Conservation (phyloP, 2,329 filamentous ascomycete species). For the Dactylellina leptospora region DNA sequence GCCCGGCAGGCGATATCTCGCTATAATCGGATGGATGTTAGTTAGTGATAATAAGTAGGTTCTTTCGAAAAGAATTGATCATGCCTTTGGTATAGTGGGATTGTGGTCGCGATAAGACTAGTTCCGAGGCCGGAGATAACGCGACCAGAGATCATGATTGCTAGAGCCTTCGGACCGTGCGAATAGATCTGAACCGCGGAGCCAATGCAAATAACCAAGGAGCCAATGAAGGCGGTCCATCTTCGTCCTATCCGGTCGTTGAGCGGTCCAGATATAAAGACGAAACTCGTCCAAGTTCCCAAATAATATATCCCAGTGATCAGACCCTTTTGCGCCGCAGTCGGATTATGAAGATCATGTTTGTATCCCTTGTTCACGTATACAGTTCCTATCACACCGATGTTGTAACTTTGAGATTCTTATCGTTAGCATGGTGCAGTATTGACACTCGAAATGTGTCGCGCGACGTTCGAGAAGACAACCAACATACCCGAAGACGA, state of each 20-base stretch:
- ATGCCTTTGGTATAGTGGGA: constrained; percentile 69
- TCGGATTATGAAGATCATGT: constrained; percentile 63
- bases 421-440: background rate
- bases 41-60: background rate
- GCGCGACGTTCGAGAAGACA: background rate
- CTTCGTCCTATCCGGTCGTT: constrained; percentile 67
- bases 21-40: constrained; percentile 60
- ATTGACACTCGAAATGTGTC: background rate
- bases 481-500: constrained; percentile 66
- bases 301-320: constrained; percentile 69
- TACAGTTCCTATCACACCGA: constrained; percentile 68
- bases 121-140: constrained; percentile 67
- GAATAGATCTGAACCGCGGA: constrained; percentile 64
- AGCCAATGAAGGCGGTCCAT: constrained; percentile 65
- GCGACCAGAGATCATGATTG: constrained; percentile 65
- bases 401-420: constrained; percentile 64
- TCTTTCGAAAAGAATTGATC: constrained; percentile 9
- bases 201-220: constrained; percentile 64
- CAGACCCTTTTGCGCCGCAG: constrained; percentile 64
- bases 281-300: constrained; percentile 67
- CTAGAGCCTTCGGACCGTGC: constrained; percentile 61
- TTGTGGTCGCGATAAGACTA: constrained; percentile 67
- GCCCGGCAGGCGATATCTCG: constrained; percentile 66
- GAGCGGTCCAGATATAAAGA: constrained; percentile 66
- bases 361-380: constrained; percentile 68